Base-by-base conservation (phyloP, 441 rosid genomes). In the Melastoma candidum region DNA sequence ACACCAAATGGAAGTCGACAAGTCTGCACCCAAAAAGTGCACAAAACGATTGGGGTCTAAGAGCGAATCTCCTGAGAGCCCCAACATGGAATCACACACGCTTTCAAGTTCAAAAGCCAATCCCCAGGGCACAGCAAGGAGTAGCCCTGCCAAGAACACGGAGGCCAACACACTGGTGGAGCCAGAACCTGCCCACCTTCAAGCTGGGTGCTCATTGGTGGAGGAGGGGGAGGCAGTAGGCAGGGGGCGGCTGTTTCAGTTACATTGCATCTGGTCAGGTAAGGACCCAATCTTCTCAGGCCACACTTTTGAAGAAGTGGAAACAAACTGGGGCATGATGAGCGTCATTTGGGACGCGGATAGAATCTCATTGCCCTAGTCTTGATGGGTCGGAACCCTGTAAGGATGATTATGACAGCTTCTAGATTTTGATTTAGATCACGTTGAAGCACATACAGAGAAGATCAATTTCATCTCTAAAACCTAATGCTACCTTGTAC, bases 271-370 rank as follows among this genome's bases (percentile, higher is more conserved):
- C 47, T 89, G 95, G 95, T 48, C 51, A 1, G 96, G 84, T 17
- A 65, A 70, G 62, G 76, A 53, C 70, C 89, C 96, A 3, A 26
- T 85, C 86, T 12, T 62, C 29, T 74, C 85, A 2, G 95, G 87
- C 47, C 54, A 65, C 64, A 65, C 92, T 12, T 85, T 87, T 55
- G 67, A 65, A 10, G 94, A 85, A 64, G 86, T 87, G 5, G 78
- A 74, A 50, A 56, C 57, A 17, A 77, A 60, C 75, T 49, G 77
- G 29, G 95, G 96, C 47, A 67, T 57, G 22, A 79, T 74, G 77
- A 83, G 86, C 67, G 85, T 82, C 32, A 57, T 80, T 68, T 94
- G 99, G 96, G 97, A 94, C 70, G 68, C 68, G 3, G 74, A 66
- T 58, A 79, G 70, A 61, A 12, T 85, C 49, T 3, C 36, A 29